phyloP scores from a whole-genome alignment of 257 asterid genomes.

The Primulina eburnea region DNA sequence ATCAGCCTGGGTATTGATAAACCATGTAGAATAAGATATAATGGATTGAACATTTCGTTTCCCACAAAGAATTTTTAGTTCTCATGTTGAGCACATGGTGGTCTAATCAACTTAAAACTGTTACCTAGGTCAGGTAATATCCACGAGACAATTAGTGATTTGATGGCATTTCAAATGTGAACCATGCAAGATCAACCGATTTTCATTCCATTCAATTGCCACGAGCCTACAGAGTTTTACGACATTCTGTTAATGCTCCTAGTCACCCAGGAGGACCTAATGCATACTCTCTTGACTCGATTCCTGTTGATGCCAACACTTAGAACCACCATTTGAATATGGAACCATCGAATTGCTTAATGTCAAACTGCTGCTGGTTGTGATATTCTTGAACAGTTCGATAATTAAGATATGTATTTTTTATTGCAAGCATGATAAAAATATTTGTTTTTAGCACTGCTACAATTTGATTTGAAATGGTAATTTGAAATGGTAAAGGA shows the following conservation, averaged over 20 bases:
- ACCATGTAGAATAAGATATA: not conserved
- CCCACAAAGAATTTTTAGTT: not conserved
- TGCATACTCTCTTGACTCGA: not conserved
- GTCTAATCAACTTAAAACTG: not conserved
- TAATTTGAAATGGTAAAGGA: too few relatives aligned
- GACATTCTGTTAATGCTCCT: conserved; percentile 10
- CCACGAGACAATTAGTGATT: not conserved
- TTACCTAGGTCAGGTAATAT: not conserved
- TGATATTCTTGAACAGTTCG: too few relatives aligned
- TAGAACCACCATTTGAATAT: too few relatives aligned
- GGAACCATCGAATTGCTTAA: too few relatives aligned
- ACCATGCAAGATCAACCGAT: not conserved
- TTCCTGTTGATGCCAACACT: not conserved
- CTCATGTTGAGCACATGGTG: not conserved
- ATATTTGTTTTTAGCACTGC: too few relatives aligned
- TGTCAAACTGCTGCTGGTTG: too few relatives aligned
- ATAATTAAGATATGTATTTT: too few relatives aligned
- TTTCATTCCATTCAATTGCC: not conserved
- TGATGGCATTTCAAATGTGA: not conserved
- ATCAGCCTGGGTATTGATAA: not conserved
- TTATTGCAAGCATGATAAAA: too few relatives aligned
- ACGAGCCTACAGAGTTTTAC: not conserved
- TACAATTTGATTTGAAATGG: too few relatives aligned
- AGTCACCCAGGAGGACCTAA: not conserved
- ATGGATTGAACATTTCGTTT: not conserved